Conservation (phyloP, 768 basidiomycete species). For the Kwoniella heveanensis region DNA sequence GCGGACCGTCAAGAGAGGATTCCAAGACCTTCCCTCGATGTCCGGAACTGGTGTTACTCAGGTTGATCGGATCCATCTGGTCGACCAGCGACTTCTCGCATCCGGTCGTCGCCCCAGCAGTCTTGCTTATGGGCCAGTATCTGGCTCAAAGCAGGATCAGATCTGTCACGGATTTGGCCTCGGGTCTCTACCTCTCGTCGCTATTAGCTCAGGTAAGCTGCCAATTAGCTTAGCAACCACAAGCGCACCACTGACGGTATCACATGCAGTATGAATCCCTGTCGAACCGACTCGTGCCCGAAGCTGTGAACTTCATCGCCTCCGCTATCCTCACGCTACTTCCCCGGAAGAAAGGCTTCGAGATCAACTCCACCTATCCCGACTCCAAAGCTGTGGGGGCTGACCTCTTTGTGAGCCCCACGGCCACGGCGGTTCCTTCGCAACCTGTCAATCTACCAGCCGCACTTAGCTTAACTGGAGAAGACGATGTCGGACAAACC, state of each 20-base stretch:
- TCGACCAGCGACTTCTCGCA: conserved; percentile 93
- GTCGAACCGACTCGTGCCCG: conserved; percentile 85
- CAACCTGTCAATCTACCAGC: conserved; percentile 28
- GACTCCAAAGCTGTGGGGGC: conserved; percentile 31
- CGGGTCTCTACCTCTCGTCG: conserved; percentile 86
- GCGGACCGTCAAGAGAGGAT: conserved; percentile 64
- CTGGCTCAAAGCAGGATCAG: conserved; percentile 81
- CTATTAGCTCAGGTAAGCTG: conserved; percentile 62
- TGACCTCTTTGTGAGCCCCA: conserved; percentile 16
- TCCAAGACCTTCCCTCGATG: conserved; percentile 87
- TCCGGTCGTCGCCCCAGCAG: conserved; percentile 79
- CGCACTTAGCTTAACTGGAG: conserved; percentile 11
- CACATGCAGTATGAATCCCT: conserved; percentile 71
- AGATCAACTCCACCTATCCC: conserved; percentile 23
- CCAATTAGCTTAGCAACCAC: too few species aligned
- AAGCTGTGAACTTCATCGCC: conserved; percentile 78
- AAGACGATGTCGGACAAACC: conserved; percentile 59
- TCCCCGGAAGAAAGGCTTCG: conserved; percentile 57
- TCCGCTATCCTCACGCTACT: conserved; percentile 73
- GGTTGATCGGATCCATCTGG: conserved; percentile 80
- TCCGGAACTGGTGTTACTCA: conserved; percentile 77
- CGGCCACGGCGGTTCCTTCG: conserved; percentile 13
- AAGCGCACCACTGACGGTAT: neutral
- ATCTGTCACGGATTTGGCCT: conserved; percentile 71
- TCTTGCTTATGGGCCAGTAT: conserved; percentile 87